Evolutionary conservation across 2,329 filamentous ascomycete species (phyloP).

Genomic region (Pseudogymnoascus sp.): DNA sequence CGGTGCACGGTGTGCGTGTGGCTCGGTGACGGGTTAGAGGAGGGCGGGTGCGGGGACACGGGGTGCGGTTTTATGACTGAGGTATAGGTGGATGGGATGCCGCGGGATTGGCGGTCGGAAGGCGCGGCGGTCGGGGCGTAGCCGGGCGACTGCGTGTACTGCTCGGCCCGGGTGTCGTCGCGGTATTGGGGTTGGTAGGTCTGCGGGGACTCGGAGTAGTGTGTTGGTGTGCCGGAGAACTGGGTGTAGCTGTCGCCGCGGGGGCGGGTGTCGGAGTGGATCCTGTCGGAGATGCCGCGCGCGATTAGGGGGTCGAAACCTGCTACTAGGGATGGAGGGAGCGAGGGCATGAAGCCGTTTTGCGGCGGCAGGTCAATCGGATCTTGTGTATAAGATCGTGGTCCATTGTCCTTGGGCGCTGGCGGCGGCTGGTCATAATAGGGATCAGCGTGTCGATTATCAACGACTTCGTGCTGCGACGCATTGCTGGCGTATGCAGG

Average conservation of each 20-base stretch:
- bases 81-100: neutral
- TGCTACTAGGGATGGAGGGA: constrained; percentile 53
- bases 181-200: neutral
- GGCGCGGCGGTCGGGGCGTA: neutral
- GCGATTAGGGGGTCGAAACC: constrained; percentile 49
- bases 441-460: neutral
- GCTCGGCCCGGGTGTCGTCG: neutral
- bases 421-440: neutral
- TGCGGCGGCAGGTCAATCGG: constrained; percentile 12
- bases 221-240: neutral
- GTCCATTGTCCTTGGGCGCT: neutral
- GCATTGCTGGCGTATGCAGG: neutral
- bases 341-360: constrained; percentile 35
- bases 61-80: neutral
- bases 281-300: constrained; percentile 49
- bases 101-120: neutral
- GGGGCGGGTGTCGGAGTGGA: constrained; percentile 44
- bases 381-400: constrained; percentile 12
- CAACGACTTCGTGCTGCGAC: neutral
- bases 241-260: constrained; percentile 35
- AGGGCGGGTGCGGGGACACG: neutral
- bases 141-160: neutral
- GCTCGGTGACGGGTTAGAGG: constrained; percentile 16
- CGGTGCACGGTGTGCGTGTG: constrained; percentile 40
- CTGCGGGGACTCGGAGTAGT: neutral